These are phyloP conservation scores for Calocera cornea DNA, from an alignment of 768 basidiomycete species.

Conservation along the genomic window DNA sequence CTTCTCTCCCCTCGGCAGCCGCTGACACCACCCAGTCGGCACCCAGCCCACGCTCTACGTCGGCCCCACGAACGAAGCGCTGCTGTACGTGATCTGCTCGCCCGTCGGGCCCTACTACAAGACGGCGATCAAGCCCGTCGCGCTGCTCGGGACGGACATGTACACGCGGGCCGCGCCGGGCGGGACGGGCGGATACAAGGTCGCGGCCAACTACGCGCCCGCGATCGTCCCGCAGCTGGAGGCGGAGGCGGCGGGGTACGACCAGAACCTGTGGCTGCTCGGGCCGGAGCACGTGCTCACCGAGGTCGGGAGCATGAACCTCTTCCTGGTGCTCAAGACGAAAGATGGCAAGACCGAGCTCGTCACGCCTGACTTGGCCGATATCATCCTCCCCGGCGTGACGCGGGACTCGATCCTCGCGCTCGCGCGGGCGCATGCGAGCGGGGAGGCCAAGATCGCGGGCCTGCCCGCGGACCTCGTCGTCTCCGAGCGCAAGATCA, in stretches of 20 bases:
- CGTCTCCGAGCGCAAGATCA: constrained; percentile 11
- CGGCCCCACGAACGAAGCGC: constrained; percentile 23
- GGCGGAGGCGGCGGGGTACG: constrained; percentile 25
- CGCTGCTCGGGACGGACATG: constrained; percentile 24
- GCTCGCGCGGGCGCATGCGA: constrained; percentile 20
- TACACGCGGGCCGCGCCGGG: constrained; percentile 26
- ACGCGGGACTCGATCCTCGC: constrained; percentile 21
- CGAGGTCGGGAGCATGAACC: constrained; percentile 28
- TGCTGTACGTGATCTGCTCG: constrained; percentile 27
- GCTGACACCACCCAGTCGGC: constrained; percentile 16
- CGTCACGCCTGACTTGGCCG: constrained; percentile 26
- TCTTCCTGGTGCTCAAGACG: constrained; percentile 26
- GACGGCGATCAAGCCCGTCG: constrained; percentile 27
- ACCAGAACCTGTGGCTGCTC: constrained; percentile 27
- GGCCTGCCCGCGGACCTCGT: constrained; percentile 7
- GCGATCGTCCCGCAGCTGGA: constrained; percentile 26
- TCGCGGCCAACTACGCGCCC: constrained; percentile 23
- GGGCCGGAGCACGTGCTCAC: constrained; percentile 20
- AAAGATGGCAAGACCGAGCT: constrained; percentile 24
- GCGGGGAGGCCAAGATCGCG: constrained; percentile 10
- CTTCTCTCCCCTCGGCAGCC: neutral
- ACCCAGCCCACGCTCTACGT: constrained; percentile 27
- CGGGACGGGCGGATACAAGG: constrained; percentile 27
- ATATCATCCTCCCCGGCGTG: constrained; percentile 25
- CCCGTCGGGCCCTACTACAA: constrained; percentile 18